Base-by-base conservation (phyloP, 2,329 filamentous ascomycete species). In the Penicillium hesseltinei region DNA sequence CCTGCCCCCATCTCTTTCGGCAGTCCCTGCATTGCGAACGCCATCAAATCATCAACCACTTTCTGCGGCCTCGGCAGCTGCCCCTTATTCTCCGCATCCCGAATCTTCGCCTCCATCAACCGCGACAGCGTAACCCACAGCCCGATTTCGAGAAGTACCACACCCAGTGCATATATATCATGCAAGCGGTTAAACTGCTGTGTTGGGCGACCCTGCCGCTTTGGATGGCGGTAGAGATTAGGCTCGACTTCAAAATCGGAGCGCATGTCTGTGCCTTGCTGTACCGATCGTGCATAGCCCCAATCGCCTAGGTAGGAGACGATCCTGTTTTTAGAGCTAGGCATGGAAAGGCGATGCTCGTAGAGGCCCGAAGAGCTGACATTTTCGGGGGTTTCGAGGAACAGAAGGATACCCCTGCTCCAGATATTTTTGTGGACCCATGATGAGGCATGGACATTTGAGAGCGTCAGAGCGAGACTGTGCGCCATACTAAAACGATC, bases 91-190 rank as follows among this genome's bases (percentile, higher is more conserved):
- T 66, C 39, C 10, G 61, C 62, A 13, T 69, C 63, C 21, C 62
- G 55, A 29, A 67, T 69, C n/a, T 61, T 59, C 9, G 53, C 53
- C 35, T 66, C 63, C 40, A 71, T 68, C 10, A 73, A 51, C 27
- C 66, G 60, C 17, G 62, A 70, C 13, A 70, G 43, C 1, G 70
- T 71, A 51, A 63, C 64, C 69, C 69, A 72, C 13, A 72, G 43
- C 1, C 70, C 73, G 31, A 77, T 74, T 61, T 76, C 74, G 0
- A 77, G 61, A 7, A 77, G 63, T 0, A 76, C 66, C 13, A 77
- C 73, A 5, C 74, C 75, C 13, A 76, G 60, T 4, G 72, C 65
- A 57, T 76, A 76, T 17, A 76, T 70, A 51, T 77, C 74, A 51
- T 76, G 71, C 4, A 51, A 47, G n/a, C 65, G 66, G 23, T 19